These are phyloP conservation scores for Phytophthora litchii DNA, from an alignment of 352 stramenopile genomes.

Conservation along the genomic window DNA sequence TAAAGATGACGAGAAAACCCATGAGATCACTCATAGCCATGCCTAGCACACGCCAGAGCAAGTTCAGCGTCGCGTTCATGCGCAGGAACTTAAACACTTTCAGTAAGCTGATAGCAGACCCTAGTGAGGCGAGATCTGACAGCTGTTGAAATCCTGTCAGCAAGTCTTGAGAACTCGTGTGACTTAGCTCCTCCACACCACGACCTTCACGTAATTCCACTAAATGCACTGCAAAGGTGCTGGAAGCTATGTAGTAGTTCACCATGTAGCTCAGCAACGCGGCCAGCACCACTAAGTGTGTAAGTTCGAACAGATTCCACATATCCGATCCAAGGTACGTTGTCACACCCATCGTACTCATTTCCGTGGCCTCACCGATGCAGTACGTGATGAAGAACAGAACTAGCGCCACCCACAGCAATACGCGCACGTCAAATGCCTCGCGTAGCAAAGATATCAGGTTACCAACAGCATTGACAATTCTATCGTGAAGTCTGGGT, in stretches of 20 bases:
- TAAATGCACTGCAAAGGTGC: slow-evolving; percentile 53
- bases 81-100: slow-evolving; percentile 91
- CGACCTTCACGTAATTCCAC: slow-evolving; percentile 38
- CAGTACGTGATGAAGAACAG: slow-evolving; percentile 84
- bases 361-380: slow-evolving; percentile 78
- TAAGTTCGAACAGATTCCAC: slow-evolving; percentile 90
- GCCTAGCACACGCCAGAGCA: slow-evolving; percentile 84
- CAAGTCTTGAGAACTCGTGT: slow-evolving; percentile 66
- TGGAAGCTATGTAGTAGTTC: slow-evolving; percentile 71
- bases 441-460: slow-evolving; percentile 29
- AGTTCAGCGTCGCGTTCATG: slow-evolving; percentile 89
- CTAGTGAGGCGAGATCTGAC: slow-evolving; percentile 75
- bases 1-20: slow-evolving; percentile 90
- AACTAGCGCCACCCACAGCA: slow-evolving; percentile 71
- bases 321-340: slow-evolving; percentile 86
- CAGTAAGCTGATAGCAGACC: slow-evolving; percentile 79
- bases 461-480: slow-evolving; percentile 25
- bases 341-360: slow-evolving; percentile 73
- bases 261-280: slow-evolving; percentile 70
- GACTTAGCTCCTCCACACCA: slow-evolving; percentile 60
- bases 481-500: slow-evolving; percentile 12
- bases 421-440: slow-evolving; percentile 59
- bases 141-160: slow-evolving; percentile 75
- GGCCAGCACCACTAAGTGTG: slow-evolving; percentile 68
- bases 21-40: slow-evolving; percentile 88